These are phyloP conservation scores for Microcera coccophila DNA, from an alignment of 2,329 filamentous ascomycete species.

Conservation along the genomic window DNA sequence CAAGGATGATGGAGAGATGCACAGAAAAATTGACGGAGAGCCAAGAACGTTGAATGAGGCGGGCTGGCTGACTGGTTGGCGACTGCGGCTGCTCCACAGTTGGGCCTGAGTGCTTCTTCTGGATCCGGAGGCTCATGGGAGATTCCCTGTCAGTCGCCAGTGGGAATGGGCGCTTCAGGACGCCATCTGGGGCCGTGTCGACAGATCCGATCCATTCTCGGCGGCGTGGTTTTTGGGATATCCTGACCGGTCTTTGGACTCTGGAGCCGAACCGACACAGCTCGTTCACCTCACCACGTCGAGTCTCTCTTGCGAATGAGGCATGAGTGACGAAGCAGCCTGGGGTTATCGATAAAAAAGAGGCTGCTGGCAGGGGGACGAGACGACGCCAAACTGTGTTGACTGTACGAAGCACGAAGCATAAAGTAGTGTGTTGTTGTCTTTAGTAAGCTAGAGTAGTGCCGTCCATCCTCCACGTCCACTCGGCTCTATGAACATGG, in stretches of 20 bases:
- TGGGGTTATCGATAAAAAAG: conserved; percentile 5
- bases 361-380: conserved; percentile 3
- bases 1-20: conserved; percentile 11
- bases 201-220: conserved; percentile 31
- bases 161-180: conserved; percentile 6
- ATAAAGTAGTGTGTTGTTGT: no score
- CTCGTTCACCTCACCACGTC: conserved; percentile 19
- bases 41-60: conserved; percentile 24
- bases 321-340: conserved; percentile 4
- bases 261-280: conserved; percentile 14
- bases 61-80: conserved; percentile 6
- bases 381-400: conserved; percentile 4
- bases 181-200: conserved; percentile 26
- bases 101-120: conserved; percentile 35
- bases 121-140: conserved; percentile 19
- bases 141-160: conserved; percentile 20
- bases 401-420: no score
- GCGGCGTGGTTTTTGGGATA: conserved; percentile 24
- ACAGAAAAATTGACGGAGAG: conserved; percentile 8
- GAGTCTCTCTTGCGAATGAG: conserved; percentile 2
- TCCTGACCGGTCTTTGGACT: conserved; percentile 19
- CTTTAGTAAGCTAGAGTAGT: no score
- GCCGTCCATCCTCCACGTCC: no score
- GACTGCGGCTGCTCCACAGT: conserved; percentile 29
- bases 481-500: no score